Evolutionary conservation across 2,329 filamentous ascomycete species (phyloP).

Genomic region (Alternaria viburni): DNA sequence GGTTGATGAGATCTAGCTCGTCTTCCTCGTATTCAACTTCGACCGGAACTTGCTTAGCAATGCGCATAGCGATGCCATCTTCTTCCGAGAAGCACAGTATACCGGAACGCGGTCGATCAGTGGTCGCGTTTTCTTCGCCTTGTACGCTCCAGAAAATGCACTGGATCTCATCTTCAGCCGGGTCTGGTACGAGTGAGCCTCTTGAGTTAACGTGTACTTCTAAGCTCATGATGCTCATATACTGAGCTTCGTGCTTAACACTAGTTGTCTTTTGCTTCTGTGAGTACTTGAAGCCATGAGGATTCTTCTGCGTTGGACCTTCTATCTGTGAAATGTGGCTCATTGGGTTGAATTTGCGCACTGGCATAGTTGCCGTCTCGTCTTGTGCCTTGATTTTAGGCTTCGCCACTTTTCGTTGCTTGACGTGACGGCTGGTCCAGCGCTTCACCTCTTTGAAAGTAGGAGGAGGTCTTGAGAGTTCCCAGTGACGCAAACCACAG

Average conservation of each 20-base stretch:
- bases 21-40: constrained; percentile 76
- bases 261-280: constrained; percentile 76
- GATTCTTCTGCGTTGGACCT: constrained; percentile 81
- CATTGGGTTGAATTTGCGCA: constrained; percentile 25
- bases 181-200: constrained; percentile 81
- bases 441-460: constrained; percentile 69
- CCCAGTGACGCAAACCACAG: constrained; percentile 76
- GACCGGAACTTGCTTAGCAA: constrained; percentile 65
- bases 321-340: constrained; percentile 79
- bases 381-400: constrained; percentile 6
- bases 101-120: constrained; percentile 67
- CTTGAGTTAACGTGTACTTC: constrained; percentile 92
- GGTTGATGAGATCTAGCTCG: constrained; percentile 83
- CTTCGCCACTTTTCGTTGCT: constrained; percentile 18
- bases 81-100: constrained; percentile 74
- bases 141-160: constrained; percentile 91
- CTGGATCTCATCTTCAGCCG: constrained; percentile 85
- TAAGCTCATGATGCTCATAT: constrained; percentile 96
- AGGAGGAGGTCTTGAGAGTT: constrained; percentile 75
- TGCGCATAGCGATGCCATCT: constrained; percentile 63
- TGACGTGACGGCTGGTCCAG: constrained; percentile 64
- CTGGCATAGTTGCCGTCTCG: constrained; percentile 9
- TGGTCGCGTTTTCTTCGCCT: constrained; percentile 69
- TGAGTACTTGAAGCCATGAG: constrained; percentile 83
- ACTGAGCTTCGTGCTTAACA: constrained; percentile 82